Conservation (phyloP, 148 eudicot genomes). For the Silene latifolia region DNA sequence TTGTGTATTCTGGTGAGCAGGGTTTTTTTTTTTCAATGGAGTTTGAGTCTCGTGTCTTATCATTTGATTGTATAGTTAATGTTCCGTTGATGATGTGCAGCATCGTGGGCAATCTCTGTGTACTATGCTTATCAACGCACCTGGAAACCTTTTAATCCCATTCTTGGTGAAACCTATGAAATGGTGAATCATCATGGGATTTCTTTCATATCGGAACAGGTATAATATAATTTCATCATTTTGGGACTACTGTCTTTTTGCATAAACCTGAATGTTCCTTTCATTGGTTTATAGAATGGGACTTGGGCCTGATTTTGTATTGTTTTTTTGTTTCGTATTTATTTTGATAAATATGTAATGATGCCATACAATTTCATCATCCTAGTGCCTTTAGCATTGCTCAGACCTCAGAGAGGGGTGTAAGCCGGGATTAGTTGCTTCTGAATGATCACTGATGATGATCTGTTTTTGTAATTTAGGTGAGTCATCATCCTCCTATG, state of each 20-base stretch:
- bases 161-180: too few relatives aligned
- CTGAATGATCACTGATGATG: slow-evolving; percentile 3
- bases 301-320: too few relatives aligned
- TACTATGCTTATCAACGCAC: too few relatives aligned
- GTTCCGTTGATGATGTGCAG: slow-evolving; percentile 7
- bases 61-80: slow-evolving; percentile 9
- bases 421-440: neutral
- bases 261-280: too few relatives aligned
- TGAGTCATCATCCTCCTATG: slow-evolving; percentile 98
- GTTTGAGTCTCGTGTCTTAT: slow-evolving; percentile 4
- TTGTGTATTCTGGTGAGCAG: slow-evolving; percentile 81
- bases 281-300: too few relatives aligned
- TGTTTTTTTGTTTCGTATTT: too few relatives aligned
- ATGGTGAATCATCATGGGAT: too few relatives aligned
- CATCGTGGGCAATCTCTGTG: too few relatives aligned
- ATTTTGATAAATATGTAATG: too few relatives aligned
- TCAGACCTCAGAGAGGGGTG: neutral
- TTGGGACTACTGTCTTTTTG: neutral
- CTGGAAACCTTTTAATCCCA: too few relatives aligned
- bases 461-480: slow-evolving; percentile 37
- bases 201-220: slow-evolving; percentile 92
- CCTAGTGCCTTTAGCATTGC: neutral
- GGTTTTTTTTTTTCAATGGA: slow-evolving; percentile 6
- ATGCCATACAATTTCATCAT: too few relatives aligned
- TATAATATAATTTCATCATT: slow-evolving; percentile 24